Base-by-base conservation (phyloP, 1,284 basidiomycete species). In the Papiliotrema nemorosa region DNA sequence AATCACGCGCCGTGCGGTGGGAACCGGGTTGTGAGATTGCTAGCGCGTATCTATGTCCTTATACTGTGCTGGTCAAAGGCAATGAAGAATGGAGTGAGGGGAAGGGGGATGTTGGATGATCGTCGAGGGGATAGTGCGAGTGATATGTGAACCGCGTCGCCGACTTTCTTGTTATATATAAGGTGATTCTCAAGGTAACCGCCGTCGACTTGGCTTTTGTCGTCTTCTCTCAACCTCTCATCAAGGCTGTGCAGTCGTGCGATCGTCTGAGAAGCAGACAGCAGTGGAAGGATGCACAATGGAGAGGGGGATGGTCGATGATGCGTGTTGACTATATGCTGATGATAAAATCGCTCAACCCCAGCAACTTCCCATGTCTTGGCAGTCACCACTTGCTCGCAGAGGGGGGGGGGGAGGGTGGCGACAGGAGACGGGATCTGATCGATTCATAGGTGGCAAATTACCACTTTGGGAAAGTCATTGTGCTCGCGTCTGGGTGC, bases 331-430 rank as follows among this genome's bases (percentile, higher is more conserved):
- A 16, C 16, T 16, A 44, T 44, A 7, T 44, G 42, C 3, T 44
- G n/a, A n/a, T n/a, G n/a, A n/a, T n/a, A n/a, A 26, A 27, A 44
- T 44, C 42, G 26, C 42, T 40, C 38, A 40, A 40, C 6, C 9
- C 6, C 7, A 20, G 38, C 38, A 18, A 40, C 21, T 18, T 36
- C n/a, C 35, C 5, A 5, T 5, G 5, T 18, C 38, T 40, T 40
- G 38, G 38, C 38, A 40, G 21, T 22, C 35, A 36, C 35, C 35
- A n/a, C n/a, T n/a, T n/a, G n/a, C n/a, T n/a, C n/a, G n/a, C n/a
- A n/a, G n/a, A n/a, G n/a, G n/a, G n/a, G n/a, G n/a, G n/a, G n/a
- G n/a, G n/a, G n/a, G n/a, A n/a, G n/a, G n/a, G n/a, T n/a, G n/a
- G n/a, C n/a, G n/a, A n/a, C n/a, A n/a, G n/a, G n/a, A n/a, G n/a